Percentiles rank a stretch among this genome's conserved stretches.
Evolutionary conservation across 148 eudicot species (phyloP).

Genomic region (Dianthus caryophyllus): DNA sequence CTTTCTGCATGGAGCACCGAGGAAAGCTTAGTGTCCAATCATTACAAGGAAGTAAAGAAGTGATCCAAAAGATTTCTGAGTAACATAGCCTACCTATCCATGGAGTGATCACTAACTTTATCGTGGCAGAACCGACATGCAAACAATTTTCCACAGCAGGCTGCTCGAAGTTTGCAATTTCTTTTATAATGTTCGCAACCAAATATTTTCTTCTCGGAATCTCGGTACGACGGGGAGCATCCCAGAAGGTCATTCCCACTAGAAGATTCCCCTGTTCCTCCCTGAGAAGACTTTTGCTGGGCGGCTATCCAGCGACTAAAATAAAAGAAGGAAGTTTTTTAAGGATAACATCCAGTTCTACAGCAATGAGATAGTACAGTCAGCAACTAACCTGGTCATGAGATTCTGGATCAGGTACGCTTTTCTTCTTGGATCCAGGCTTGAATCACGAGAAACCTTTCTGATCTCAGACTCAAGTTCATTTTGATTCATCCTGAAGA

Average conservation of each 20-base stretch:
- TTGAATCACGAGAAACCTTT: constrained; percentile 90
- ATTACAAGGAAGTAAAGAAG: constrained; percentile 2
- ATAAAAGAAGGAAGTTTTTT: constrained; percentile 9
- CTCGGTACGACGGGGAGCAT: constrained; percentile 72
- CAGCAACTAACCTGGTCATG: constrained; percentile 71
- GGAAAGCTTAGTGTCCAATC: constrained; percentile 1
- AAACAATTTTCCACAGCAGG: constrained; percentile 87
- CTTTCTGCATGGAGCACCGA: constrained; percentile 47
- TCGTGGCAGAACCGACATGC: constrained; percentile 94
- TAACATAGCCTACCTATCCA: constrained; percentile 63
- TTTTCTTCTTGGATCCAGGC: constrained; percentile 96
- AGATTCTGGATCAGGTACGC: constrained; percentile 89
- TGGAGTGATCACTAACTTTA: constrained; percentile 94
- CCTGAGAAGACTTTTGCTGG: constrained; percentile 75
- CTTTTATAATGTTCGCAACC: constrained; percentile 98
- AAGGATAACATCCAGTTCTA: constrained; percentile 13
- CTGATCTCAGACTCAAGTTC: constrained; percentile 96
- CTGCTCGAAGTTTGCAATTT: constrained; percentile 92
- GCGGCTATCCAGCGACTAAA: constrained; percentile 97
- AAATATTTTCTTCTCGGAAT: constrained; percentile 54
- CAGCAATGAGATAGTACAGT: neutral
- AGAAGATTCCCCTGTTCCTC: constrained; percentile 50
- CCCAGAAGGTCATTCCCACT: constrained; percentile 48
- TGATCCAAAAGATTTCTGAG: neutral
- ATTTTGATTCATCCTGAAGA: constrained; percentile 96